Evolutionary conservation across 2,329 filamentous ascomycete genomes (phyloP).

Genomic region (Cladosporium halotolerans): DNA sequence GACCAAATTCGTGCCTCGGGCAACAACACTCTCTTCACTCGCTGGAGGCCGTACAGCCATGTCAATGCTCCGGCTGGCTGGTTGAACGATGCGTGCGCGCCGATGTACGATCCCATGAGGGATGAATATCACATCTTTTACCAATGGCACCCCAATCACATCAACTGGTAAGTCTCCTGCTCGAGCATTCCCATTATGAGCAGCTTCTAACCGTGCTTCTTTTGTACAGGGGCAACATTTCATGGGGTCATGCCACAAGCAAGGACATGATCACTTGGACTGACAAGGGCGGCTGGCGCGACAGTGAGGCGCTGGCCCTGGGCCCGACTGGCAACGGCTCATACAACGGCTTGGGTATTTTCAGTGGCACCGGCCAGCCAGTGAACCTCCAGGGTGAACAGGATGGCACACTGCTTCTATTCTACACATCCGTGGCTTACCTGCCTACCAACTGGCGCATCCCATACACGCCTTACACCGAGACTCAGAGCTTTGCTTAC

Average conservation of each 20-base stretch:
- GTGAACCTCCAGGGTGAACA: slow-evolving; percentile 43
- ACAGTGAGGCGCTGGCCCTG: slow-evolving; percentile 34
- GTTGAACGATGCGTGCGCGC: slow-evolving; percentile 47
- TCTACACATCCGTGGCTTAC: slow-evolving; percentile 44
- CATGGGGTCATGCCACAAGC: slow-evolving; percentile 49
- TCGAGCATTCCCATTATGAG: not conserved
- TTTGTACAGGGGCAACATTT: slow-evolving; percentile 41
- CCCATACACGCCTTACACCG: slow-evolving; percentile 40
- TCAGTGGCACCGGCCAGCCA: slow-evolving; percentile 46
- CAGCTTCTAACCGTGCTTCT: not conserved
- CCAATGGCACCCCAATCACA: slow-evolving; percentile 46
- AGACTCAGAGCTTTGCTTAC: slow-evolving; percentile 41
- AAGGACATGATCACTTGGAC: slow-evolving; percentile 40
- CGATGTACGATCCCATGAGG: slow-evolving; percentile 44
- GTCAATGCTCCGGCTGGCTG: slow-evolving; percentile 44
- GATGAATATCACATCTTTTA: slow-evolving; percentile 49
- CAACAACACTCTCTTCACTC: slow-evolving; percentile 45
- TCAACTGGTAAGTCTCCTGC: slow-evolving; percentile 35
- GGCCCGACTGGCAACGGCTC: slow-evolving; percentile 36
- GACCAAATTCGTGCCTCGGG: slow-evolving; percentile 30
- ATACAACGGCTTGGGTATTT: slow-evolving; percentile 49
- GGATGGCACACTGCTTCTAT: slow-evolving; percentile 40
- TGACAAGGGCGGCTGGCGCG: slow-evolving; percentile 43
- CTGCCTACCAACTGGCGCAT: slow-evolving; percentile 42
- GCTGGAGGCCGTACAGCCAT: slow-evolving; percentile 43